These are phyloP conservation scores for Huntiella bhutanensis DNA, from an alignment of 2,329 filamentous ascomycete genomes.

Conservation along the genomic window DNA sequence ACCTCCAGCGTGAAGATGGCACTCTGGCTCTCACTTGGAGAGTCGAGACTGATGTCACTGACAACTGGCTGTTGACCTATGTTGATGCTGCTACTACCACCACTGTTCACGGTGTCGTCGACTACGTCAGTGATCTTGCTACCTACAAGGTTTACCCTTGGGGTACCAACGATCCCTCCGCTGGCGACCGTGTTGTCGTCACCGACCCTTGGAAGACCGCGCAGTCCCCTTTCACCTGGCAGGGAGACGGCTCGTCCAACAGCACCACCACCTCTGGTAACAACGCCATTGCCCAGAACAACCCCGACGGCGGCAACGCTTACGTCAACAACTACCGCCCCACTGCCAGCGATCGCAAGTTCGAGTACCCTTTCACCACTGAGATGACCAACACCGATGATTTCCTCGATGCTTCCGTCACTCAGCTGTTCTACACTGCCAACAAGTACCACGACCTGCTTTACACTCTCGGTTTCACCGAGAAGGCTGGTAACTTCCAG, in stretches of 20 bases:
- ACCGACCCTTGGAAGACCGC: constrained; percentile 28
- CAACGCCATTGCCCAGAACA: constrained; percentile 36
- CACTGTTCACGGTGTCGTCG: constrained; percentile 32
- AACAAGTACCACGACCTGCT: constrained; percentile 42
- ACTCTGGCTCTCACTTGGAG: constrained; percentile 33
- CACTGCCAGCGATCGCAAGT: constrained; percentile 21
- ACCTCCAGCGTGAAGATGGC: constrained; percentile 30
- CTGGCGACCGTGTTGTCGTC: constrained; percentile 25
- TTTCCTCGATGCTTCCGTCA: constrained; percentile 35
- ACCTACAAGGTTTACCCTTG: constrained; percentile 38
- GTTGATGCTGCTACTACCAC: constrained; percentile 30
- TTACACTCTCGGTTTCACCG: constrained; percentile 37
- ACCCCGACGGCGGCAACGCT: constrained; percentile 24
- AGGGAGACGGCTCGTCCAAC: constrained; percentile 25
- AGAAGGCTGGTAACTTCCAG: constrained; percentile 41
- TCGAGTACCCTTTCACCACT: constrained; percentile 26
- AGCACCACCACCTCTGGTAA: constrained; percentile 39
- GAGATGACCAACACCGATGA: constrained; percentile 18
- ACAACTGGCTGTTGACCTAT: constrained; percentile 41
- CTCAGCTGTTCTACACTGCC: constrained; percentile 41
- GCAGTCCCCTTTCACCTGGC: constrained; percentile 35
- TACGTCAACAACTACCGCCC: constrained; percentile 28
- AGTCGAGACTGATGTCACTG: constrained; percentile 35
- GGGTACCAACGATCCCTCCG: constrained; percentile 33
- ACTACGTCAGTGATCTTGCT: constrained; percentile 35